Evolutionary conservation across 148 eudicot genomes (phyloP), one percentile per base, ranked within the genome.

Genomic region (Hydrangea macrophylla): DNA sequence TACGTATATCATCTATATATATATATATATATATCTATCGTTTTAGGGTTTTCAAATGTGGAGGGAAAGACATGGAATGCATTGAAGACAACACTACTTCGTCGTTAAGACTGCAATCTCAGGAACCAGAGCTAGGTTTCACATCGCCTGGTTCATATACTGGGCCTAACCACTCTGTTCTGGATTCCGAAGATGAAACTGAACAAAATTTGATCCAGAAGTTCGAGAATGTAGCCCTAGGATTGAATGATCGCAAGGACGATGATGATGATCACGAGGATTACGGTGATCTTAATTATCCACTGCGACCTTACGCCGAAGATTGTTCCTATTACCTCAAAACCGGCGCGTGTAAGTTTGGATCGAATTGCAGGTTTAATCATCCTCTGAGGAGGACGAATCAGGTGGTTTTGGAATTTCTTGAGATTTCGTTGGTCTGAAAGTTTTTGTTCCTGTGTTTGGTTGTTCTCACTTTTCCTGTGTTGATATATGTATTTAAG

Each of bases 311-410:
- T 60, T 40, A 77, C 68, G 86, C 78, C 44, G 64, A 33, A 39
- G 88, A 89, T 58, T 89, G 96, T 72, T 24, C 83, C 0, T 83
- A 56, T 71, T 89, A 79, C 69, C 53, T 85, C 40, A 83, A 79
- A 67, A 82, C 84, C 7, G 92, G 96, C 32, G 57, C 79, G 31
- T 89, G 96, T 65, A 83, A 83, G 68, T 89, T 75, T 79, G 90
- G 88, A 3, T 55, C 53, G 37, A 72, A 60, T 62, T 89, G 96
- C 82, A 83, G 79, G 76, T 89, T 71, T 39, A 82, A 82, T 76
- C 86, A 85, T 50, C 86, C 88, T 2, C 5, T 26, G 26, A 70
- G 60, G 7, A 69, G 72, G 72, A 71, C 33, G n/a, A 75, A 55
- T 76, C 77, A 82, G 88, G 88, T 82, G 72, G n/a, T 54, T 53